A percentile compares a stretch with the other conserved stretches of the same genome.
These are phyloP conservation scores for Xerocomus alliaceus DNA, from an alignment of 1,284 basidiomycete genomes.

Conservation along the genomic window DNA sequence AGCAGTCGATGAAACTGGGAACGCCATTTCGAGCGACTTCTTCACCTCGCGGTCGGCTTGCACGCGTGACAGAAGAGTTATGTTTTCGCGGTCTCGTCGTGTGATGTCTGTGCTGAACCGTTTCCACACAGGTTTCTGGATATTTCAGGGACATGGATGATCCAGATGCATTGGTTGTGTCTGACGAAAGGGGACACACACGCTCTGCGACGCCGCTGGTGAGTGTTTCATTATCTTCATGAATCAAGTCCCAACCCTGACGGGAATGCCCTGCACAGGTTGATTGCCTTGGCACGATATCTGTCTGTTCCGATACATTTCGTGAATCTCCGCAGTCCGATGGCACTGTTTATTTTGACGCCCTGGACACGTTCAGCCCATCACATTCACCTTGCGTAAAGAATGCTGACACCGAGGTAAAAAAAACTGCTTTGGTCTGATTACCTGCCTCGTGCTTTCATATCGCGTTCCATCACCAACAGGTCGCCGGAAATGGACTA, in stretches of 20 bases:
- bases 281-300: slow-evolving; percentile 4
- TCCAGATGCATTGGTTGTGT: not conserved
- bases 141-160: not conserved
- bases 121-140: slow-evolving; percentile 14
- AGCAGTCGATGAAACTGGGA: not conserved
- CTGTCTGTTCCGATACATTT: slow-evolving; percentile 1
- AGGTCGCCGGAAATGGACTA: slow-evolving; percentile 22
- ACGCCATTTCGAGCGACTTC: slow-evolving; percentile 21
- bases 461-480: slow-evolving; percentile 4
- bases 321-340: slow-evolving; percentile 15
- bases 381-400: slow-evolving; percentile 4
- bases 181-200: not conserved
- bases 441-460: slow-evolving; percentile 12
- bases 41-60: slow-evolving; percentile 20
- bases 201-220: slow-evolving; percentile 1
- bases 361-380: slow-evolving; percentile 23
- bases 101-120: not conserved
- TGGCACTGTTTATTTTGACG: slow-evolving; percentile 33
- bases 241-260: slow-evolving; percentile 13
- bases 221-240: slow-evolving; percentile 1
- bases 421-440: not conserved
- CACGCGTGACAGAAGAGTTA: slow-evolving; percentile 32
- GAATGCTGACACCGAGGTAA: slow-evolving; percentile 18
- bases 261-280: slow-evolving; percentile 14
- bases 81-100: slow-evolving; percentile 5